These are phyloP conservation scores for Tricholoma flavovirens DNA, from an alignment of 768 basidiomycete species.

Conservation along the genomic window DNA sequence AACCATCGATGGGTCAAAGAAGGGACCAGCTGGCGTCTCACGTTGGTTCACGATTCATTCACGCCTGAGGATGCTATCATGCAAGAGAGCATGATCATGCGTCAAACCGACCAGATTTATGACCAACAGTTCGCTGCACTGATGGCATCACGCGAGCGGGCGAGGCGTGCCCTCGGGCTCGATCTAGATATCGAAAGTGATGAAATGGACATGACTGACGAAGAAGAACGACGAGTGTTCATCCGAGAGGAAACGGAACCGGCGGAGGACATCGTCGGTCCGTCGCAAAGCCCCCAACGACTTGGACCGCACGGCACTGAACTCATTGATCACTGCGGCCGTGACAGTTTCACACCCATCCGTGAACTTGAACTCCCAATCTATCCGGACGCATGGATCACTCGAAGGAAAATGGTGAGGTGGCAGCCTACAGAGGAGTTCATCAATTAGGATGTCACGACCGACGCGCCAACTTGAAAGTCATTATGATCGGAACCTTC, in stretches of 20 bases:
- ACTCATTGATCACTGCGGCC: background rate
- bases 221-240: background rate
- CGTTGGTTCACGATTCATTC: background rate
- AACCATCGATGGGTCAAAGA: background rate
- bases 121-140: background rate
- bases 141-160: background rate
- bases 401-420: background rate
- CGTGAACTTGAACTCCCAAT: background rate
- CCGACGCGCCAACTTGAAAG: too few species aligned
- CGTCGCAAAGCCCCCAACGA: background rate
- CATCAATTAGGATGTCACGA: background rate
- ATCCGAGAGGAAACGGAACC: conserved; percentile 2
- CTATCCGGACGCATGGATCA: background rate
- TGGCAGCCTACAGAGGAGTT: conserved; percentile 2
- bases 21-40: background rate
- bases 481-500: background rate
- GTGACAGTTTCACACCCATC: background rate
- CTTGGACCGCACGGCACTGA: conserved; percentile 2
- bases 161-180: background rate
- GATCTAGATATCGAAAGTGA: background rate
- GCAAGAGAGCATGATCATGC: background rate
- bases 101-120: background rate
- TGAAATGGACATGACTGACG: background rate
- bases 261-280: background rate
- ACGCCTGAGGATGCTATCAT: background rate